phyloP scores from a whole-genome alignment of 345 rosid species.

The Schrenkiella parvula region DNA sequence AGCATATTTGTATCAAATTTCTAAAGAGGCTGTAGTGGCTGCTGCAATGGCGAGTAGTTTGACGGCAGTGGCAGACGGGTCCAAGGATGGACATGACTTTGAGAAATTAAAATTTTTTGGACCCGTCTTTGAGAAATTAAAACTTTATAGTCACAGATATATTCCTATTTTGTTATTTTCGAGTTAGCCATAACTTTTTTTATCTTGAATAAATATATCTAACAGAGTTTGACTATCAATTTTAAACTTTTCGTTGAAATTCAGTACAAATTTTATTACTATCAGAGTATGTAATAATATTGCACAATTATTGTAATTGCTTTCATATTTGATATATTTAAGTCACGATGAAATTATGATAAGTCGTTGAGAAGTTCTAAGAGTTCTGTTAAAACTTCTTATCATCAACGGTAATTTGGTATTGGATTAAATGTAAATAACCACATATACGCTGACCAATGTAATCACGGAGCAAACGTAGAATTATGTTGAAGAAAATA shows the following conservation, averaged over 20 bases:
- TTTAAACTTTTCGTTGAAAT: background rate
- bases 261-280: background rate
- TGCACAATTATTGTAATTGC: background rate
- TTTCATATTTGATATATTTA: background rate
- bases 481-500: background rate
- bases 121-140: too few relatives aligned
- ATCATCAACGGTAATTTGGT: too few relatives aligned
- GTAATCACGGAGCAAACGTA: constrained; percentile 3
- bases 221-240: background rate
- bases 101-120: too few relatives aligned
- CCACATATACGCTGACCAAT: too few relatives aligned
- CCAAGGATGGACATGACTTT: constrained; percentile 2
- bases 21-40: too few relatives aligned
- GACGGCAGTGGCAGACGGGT: background rate
- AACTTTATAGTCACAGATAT: too few relatives aligned
- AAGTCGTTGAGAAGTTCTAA: background rate
- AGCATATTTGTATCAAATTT: too few relatives aligned
- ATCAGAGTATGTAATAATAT: background rate
- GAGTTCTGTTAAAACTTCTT: too few relatives aligned
- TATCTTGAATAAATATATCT: too few relatives aligned
- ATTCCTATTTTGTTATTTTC: too few relatives aligned
- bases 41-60: background rate
- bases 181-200: background rate
- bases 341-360: background rate
- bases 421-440: too few relatives aligned